phyloP scores from a whole-genome alignment of 768 basidiomycete genomes.

The Suillus placidus region DNA sequence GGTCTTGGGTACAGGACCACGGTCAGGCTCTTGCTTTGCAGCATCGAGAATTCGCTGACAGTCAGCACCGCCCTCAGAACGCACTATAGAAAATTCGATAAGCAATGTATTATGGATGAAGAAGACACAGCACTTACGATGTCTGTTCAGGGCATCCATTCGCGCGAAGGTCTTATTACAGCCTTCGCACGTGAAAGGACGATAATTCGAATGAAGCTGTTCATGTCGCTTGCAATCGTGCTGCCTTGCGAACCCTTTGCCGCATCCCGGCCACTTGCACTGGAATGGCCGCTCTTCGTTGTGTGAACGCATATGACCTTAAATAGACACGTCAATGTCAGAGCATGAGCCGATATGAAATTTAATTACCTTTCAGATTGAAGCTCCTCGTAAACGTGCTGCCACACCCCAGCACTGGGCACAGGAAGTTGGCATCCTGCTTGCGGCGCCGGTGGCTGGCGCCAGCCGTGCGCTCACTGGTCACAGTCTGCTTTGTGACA shows the following conservation, averaged over 20 bases:
- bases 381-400: conserved; percentile 92
- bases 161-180: conserved; percentile 93
- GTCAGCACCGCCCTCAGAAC: conserved; percentile 82
- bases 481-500: conserved; percentile 80
- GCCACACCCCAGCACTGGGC: conserved; percentile 81
- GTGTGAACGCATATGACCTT: conserved; percentile 92
- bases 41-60: conserved; percentile 53
- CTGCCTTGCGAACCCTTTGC: conserved; percentile 91
- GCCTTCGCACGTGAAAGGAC: conserved; percentile 92
- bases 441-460: conserved; percentile 86
- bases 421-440: conserved; percentile 84
- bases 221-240: conserved; percentile 98
- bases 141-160: conserved; percentile 93
- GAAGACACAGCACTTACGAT: conserved; percentile 59
- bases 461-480: conserved; percentile 85
- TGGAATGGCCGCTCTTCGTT: conserved; percentile 94
- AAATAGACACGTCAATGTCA: conserved; percentile 16
- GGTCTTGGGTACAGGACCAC: conserved; percentile 29
- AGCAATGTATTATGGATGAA: not conserved
- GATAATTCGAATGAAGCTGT: conserved; percentile 88
- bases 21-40: conserved; percentile 29
- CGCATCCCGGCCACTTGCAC: conserved; percentile 94
- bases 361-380: conserved; percentile 78
- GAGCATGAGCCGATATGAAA: conserved; percentile 6
- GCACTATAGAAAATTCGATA: conserved; percentile 47